Evolutionary conservation across 31 red algal genomes (phyloP).

Genomic region (Odonthalia washingtoniensis): DNA sequence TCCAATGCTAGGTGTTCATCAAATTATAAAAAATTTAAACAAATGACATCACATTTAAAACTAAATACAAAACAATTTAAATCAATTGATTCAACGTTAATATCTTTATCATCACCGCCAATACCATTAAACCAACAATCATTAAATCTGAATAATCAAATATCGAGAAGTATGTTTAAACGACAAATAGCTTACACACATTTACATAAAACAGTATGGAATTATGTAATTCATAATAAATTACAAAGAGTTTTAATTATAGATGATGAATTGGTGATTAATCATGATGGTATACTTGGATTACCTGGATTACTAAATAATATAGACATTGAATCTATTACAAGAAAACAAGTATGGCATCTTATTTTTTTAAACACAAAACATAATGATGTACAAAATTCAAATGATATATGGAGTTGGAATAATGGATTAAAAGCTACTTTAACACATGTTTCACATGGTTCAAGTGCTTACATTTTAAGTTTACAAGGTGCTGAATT

Average conservation of each 20-base stretch:
- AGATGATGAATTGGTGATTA: constrained; percentile 65
- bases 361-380: constrained; percentile 74
- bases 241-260: constrained; percentile 63
- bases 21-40: constrained; percentile 51
- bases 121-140: constrained; percentile 20
- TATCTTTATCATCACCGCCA: constrained; percentile 49
- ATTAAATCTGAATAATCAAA: not conserved
- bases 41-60: not conserved
- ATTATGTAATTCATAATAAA: constrained; percentile 17
- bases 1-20: constrained; percentile 49
- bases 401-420: no score
- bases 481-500: constrained; percentile 68
- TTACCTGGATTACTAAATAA: constrained; percentile 52
- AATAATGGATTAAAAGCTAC: constrained; percentile 54
- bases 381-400: not conserved
- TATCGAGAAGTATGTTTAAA: constrained; percentile 22
- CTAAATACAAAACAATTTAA: constrained; percentile 20
- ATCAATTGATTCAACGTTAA: not conserved
- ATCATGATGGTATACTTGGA: constrained; percentile 23
- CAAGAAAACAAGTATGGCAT: constrained; percentile 69
- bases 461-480: constrained; percentile 72
- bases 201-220: constrained; percentile 57
- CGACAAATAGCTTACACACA: constrained; percentile 58
- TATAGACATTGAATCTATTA: constrained; percentile 73
- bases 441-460: constrained; percentile 57